A percentile compares a stretch with the other conserved stretches of the same genome.
phyloP scores from a whole-genome alignment of 1,284 basidiomycete genomes.

The Melampsora larici-populina region DNA sequence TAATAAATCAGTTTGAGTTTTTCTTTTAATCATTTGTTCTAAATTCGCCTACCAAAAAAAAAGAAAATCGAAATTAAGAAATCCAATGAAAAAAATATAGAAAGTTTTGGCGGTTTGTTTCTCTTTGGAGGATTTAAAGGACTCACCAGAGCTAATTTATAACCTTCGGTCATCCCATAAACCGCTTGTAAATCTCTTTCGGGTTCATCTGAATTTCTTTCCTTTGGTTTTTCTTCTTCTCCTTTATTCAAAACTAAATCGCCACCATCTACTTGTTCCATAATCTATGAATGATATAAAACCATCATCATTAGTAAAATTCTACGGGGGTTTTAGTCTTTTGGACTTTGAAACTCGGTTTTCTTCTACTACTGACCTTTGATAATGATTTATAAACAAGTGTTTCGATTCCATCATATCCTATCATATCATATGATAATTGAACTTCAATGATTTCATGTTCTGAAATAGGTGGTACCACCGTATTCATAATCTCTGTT shows the following conservation, averaged over 20 bases:
- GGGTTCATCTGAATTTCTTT: constrained; percentile 52
- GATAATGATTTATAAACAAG: constrained; percentile 84
- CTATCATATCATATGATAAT: constrained; percentile 92
- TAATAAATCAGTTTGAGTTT: constrained; percentile 49
- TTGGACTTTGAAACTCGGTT: no score
- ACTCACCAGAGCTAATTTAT: constrained; percentile 71
- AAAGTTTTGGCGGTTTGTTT: no score
- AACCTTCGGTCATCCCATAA: constrained; percentile 75
- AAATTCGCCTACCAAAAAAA: constrained; percentile 65
- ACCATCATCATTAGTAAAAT: no score
- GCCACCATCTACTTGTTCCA: constrained; percentile 90
- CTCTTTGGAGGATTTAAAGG: no score
- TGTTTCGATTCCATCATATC: constrained; percentile 92
- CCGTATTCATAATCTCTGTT: constrained; percentile 86
- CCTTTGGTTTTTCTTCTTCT: constrained; percentile 45
- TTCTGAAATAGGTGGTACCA: constrained; percentile 94
- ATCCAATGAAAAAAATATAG: no score
- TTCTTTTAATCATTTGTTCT: constrained; percentile 69
- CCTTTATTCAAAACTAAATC: constrained; percentile 83
- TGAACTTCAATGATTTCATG: constrained; percentile 96
- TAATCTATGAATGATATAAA: constrained; percentile 60
- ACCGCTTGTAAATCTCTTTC: constrained; percentile 74
- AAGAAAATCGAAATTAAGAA: constrained; percentile 22
- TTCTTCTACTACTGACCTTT: constrained; percentile 29
- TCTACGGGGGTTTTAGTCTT: no score